phyloP scores from a whole-genome alignment of 805 yeast species.

The Saturnispora besseyi region DNA sequence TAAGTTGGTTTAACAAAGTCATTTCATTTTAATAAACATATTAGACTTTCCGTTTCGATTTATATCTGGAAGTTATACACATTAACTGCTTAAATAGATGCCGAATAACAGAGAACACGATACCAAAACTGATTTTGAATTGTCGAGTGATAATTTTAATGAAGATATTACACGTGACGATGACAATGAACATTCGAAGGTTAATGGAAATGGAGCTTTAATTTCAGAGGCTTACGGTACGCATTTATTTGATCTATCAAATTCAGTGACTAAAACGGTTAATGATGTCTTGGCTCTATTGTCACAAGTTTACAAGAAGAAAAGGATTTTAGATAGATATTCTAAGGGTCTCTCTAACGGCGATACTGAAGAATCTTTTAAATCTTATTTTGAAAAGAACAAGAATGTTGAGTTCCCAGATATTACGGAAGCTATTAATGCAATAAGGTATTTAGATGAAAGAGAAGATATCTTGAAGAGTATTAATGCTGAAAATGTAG shows the following conservation, averaged over 20 bases:
- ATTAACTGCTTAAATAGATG: not conserved
- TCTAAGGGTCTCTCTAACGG: slow-evolving; percentile 1
- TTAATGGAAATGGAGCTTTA: not conserved
- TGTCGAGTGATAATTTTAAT: not conserved
- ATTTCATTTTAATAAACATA: not conserved
- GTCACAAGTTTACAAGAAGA: slow-evolving; percentile 8
- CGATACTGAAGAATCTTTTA: slow-evolving; percentile 1
- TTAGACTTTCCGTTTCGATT: not conserved
- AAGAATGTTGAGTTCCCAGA: not conserved
- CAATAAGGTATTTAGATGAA: not conserved
- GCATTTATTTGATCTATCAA: slow-evolving; percentile 7
- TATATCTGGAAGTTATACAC: not conserved
- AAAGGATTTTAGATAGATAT: slow-evolving; percentile 7
- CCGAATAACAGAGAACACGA: not conserved
- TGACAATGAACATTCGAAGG: not conserved
- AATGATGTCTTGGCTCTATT: slow-evolving; percentile 5
- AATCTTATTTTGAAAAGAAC: slow-evolving; percentile 1
- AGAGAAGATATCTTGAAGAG: not conserved
- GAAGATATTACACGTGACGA: not conserved
- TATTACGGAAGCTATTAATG: not conserved
- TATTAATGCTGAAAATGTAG: not conserved
- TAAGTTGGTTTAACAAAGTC: too few relatives aligned
- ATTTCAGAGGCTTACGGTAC: slow-evolving; percentile 1
- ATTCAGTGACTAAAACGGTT: slow-evolving; percentile 3
- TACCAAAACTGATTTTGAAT: not conserved